A percentile compares a stretch with the other conserved stretches of the same genome.
These are phyloP conservation scores for Rhododendron mucronatum DNA, from an alignment of 148 eudicot genomes.

Conservation along the genomic window DNA sequence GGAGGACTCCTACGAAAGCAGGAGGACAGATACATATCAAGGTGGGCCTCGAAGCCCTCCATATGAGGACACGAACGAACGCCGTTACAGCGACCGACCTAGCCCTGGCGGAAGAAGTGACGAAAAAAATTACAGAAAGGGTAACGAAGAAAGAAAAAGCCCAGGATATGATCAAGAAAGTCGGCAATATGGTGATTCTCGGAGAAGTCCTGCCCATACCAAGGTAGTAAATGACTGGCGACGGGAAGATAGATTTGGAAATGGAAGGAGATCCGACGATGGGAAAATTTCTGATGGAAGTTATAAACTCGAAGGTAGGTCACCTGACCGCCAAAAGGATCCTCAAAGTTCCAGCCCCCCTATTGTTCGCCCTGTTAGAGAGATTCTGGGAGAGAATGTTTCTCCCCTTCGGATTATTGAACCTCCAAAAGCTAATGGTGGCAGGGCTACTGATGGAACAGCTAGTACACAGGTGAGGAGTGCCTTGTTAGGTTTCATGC, in stretches of 20 bases:
- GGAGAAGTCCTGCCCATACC: slow-evolving; percentile 60
- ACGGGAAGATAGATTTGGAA: slow-evolving; percentile 89
- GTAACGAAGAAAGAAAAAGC: slow-evolving; percentile 54
- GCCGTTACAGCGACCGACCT: slow-evolving; percentile 60
- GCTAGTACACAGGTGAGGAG: slow-evolving; percentile 50
- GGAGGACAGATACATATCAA: slow-evolving; percentile 55
- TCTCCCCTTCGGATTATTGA: slow-evolving; percentile 72
- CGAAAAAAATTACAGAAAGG: slow-evolving; percentile 25
- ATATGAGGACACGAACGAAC: slow-evolving; percentile 50
- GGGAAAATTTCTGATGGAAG: slow-evolving; percentile 43
- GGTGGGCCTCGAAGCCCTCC: slow-evolving; percentile 87
- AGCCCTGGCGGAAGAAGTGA: slow-evolving; percentile 60
- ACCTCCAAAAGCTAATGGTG: slow-evolving; percentile 74
- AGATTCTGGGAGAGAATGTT: slow-evolving; percentile 77
- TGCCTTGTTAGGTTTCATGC: neutral
- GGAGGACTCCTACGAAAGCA: slow-evolving; percentile 49
- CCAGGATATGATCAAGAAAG: slow-evolving; percentile 67
- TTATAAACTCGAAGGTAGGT: slow-evolving; percentile 55
- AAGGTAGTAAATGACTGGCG: slow-evolving; percentile 86
- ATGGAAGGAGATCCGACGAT: slow-evolving; percentile 69
- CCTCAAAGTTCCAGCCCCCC: slow-evolving; percentile 59
- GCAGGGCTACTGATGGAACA: slow-evolving; percentile 43
- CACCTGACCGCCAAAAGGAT: slow-evolving; percentile 70
- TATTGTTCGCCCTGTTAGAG: slow-evolving; percentile 69
- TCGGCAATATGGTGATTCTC: slow-evolving; percentile 45